Base-by-base conservation (phyloP, 2,329 filamentous ascomycete species). In the Aspergillus spinulosporus region DNA sequence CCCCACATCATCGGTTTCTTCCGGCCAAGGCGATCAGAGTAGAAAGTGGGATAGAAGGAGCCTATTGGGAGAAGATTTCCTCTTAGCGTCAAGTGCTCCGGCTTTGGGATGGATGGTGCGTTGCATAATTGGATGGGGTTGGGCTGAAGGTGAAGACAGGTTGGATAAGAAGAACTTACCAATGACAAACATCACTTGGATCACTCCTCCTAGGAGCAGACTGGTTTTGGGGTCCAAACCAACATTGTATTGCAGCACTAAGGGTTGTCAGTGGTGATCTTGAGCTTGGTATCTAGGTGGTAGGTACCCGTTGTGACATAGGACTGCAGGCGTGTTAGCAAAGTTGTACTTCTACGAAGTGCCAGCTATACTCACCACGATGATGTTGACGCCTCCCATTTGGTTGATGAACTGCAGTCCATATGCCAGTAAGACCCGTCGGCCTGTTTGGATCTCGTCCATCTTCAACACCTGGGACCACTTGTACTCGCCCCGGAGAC, bases 361-460 rank as follows among this genome's bases (percentile, higher is more conserved):
- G 21, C 26, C 12, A 6, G 28, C 14, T 21, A 5, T 14, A 66
- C 64, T 59, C 75, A 79, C 11, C 34, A 80, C 77, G 3, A 81
- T 74, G 67, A 62, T 46, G 49, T 81, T 81, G 56, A 81, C 78
- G 0, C 79, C 78, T 3, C 73, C 72, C 48, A 78, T 70, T 56
- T 83, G 80, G 49, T 83, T 79, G 74, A 80, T 80, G 51, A 78
- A 75, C 52, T 79, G 76, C 50, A 76, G 73, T n/a, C 75, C 72
- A 61, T 73, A 80, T 0, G 78, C 79, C 3, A 83, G 70, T 2
- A 80, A 60, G 12, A 82, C 75, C 1, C 79, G 69, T 31, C 73
- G 62, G 0, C 78, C 68, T 3, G 74, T 81, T 62, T 75, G 71
- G 8, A 78, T 66, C 44, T 71, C 71, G 58, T 77, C 79, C 6